Evolutionary conservation across 352 stramenopile genomes (phyloP), one percentile per base, ranked within the genome.

Genomic region (Globisporangium okanoganense): DNA sequence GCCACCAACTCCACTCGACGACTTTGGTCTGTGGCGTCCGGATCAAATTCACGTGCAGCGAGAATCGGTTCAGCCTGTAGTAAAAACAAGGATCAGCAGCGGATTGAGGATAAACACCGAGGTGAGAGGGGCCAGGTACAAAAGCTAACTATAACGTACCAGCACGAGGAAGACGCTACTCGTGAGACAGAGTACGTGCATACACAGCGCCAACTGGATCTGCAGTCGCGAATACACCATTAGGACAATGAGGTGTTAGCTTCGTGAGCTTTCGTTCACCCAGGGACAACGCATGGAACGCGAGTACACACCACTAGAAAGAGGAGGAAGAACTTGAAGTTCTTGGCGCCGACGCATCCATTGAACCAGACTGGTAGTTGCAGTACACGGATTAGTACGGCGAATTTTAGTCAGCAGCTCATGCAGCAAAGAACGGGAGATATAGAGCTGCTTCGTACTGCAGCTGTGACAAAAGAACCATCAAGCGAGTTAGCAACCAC

Each of bases 321-420:
- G 5, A 76, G 40, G 5, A 95, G 60, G 67, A 95, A 95, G 50
- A 75, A 79, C 22, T 77, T 78, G 67, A 93, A 93, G 67, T 95
- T 95, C 36, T 84, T 80, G 45, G 79, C 85, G 18, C 86, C 86
- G 16, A 95, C 81, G 45, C 86, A 95, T 38, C 80, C 73, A 61
- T 95, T 94, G 66, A 95, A 88, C 85, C 85, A 95, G 36, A 88
- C 79, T 88, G 50, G 31, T 18, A 24, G 4, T 48, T 13, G 38
- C 25, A 22, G 9, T 54, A 5, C 48, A 22, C 14, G 16, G 25
- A 38, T 54, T 40, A 54, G 27, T 25, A 25, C 13, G 14, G 14
- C 9, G 45, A 31, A 1, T 20, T n/a, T 13, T 24, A 35, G 3
- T 2, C 12, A 41, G 43, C 8, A 56, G 33, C 9, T n/a, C n/a